Base-by-base conservation (phyloP, 202 grass and related monocot species). In the Bolboschoenoplectus hybrid region DNA sequence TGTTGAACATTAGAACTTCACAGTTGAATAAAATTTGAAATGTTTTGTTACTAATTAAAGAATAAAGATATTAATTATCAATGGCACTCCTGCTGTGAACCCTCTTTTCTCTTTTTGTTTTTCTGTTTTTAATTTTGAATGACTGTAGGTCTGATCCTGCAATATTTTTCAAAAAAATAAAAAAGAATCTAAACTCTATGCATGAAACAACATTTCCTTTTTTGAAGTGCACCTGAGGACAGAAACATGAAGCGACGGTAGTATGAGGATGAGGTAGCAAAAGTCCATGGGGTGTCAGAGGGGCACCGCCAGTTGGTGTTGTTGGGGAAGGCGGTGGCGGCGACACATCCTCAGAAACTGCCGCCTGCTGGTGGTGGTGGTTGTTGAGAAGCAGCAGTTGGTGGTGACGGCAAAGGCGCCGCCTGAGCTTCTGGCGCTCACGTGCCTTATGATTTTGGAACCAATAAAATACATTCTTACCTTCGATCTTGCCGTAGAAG, bases 401-500 rank as follows among this genome's bases (percentile, higher is more conserved):
- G 79, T 97, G 92, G 0, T 93, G 91, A 13, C 89, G 82, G 82
- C 94, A 88, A 57, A 94, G 89, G 26, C 92, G 81, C 2, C 92
- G 90, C 32, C 92, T 89, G 67, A 97, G 88, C 2, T 93, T 91
- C 90, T 94, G 89, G 17, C 92, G 67, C 7, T 90, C 88, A 53
- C 88, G 81, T 2, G 88, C 88, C 81, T 90, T 90, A 62, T 90
- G 88, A 61, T 90, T 90, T 67, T 90, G 88, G 43, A 90, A 90
- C 88, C 88, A 90, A 56, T 90, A 90, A 65, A 90, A 90, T 34
- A 90, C 88, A 63, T 90, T 90, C 16, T 90, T 90, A 5, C 88
- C 94, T 89, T 97, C 94, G 17, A 97, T 97, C 83, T 92, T 93
- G 77, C 95, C 92, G 16, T 97, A 97, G 85, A 93, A 93, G 19